Evolutionary conservation across 306 rosid genomes (phyloP), one percentile per base, ranked within the genome.

Genomic region (Quercus alba): DNA sequence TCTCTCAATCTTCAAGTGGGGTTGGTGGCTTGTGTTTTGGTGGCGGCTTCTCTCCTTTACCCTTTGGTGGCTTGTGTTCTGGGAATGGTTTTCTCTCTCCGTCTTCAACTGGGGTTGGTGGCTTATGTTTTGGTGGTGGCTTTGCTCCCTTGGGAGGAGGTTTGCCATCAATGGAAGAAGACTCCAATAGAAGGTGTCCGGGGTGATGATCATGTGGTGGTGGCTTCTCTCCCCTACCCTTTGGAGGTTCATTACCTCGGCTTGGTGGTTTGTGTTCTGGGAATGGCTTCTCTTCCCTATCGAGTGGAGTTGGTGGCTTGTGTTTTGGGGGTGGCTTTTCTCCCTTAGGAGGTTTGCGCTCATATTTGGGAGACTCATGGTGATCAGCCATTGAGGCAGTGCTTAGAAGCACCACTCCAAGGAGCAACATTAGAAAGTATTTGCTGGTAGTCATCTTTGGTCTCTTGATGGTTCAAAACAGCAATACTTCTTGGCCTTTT

Each of bases 261-360:
- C n/a, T 20, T 56, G 80, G 80, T 12, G 52, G 52, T 11, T 6
- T 11, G 46, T 7, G 46, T 2, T 38, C 46, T 38, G 11, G 46
- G 11, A 38, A 7, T 38, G 46, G 46, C 46, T 38, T 38, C 46
- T 7, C 46, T 38, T 38, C 46, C 13, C 23, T 20, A 11, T 20
- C 23, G 8, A 6, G 31, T 12, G 21, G 15, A 8, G 41, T 28
- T 1, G 58, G 80, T 41, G 56, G 61, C 10, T 28, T 66, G 35
- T 76, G 51, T 58, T 52, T 21, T 2, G 75, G 80, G 21, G 83
- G 78, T 21, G 77, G 73, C 73, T 25, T 64, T 7, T 54, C 63
- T 73, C 63, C 76, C 30, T 52, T 56, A 7, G 77, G 52, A 56
- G 62, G 28, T n/a, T 28, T 51, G 72, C 7, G 20, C 35, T 64